These are phyloP conservation scores for Saturnispora kantuleensis DNA, from an alignment of 805 yeast genomes.

Conservation along the genomic window DNA sequence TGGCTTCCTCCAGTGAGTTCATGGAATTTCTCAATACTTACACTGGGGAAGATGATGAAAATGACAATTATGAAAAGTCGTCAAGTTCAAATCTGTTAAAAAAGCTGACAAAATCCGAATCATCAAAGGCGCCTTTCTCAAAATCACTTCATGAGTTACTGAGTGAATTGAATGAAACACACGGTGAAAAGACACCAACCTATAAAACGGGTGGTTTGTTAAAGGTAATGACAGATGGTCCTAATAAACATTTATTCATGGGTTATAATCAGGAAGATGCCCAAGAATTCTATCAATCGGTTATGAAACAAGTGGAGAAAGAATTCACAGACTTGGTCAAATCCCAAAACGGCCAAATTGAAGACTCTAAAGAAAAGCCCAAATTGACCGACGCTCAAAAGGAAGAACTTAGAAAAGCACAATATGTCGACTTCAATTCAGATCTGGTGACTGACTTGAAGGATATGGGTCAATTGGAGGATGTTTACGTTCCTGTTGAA, in stretches of 20 bases:
- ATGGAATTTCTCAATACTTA: conserved; percentile 42
- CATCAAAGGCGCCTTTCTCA: conserved; percentile 33
- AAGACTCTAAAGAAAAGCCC: conserved; percentile 9
- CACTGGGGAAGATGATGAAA: neutral
- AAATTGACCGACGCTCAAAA: conserved; percentile 17
- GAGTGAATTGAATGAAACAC: conserved; percentile 43
- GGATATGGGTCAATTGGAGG: conserved; percentile 48
- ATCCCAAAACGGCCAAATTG: conserved; percentile 14
- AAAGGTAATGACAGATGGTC: conserved; percentile 66
- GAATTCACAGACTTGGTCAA: conserved; percentile 30
- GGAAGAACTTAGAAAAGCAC: conserved; percentile 20
- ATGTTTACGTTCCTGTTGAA: conserved; percentile 59
- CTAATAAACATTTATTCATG: conserved; percentile 62
- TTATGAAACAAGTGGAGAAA: conserved; percentile 55
- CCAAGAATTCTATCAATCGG: conserved; percentile 84
- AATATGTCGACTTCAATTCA: conserved; percentile 20
- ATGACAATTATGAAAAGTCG: conserved; percentile 11
- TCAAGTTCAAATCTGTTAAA: conserved; percentile 8
- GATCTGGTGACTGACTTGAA: conserved; percentile 31
- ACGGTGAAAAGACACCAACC: conserved; percentile 46
- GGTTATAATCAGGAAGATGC: conserved; percentile 96
- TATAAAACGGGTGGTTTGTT: conserved; percentile 53
- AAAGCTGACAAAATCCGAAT: conserved; percentile 12
- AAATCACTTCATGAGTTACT: conserved; percentile 42
- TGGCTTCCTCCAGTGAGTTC: conserved; percentile 64